phyloP scores from a whole-genome alignment of 2,329 filamentous ascomycete genomes.

The Verticillium zaregamsianum region DNA sequence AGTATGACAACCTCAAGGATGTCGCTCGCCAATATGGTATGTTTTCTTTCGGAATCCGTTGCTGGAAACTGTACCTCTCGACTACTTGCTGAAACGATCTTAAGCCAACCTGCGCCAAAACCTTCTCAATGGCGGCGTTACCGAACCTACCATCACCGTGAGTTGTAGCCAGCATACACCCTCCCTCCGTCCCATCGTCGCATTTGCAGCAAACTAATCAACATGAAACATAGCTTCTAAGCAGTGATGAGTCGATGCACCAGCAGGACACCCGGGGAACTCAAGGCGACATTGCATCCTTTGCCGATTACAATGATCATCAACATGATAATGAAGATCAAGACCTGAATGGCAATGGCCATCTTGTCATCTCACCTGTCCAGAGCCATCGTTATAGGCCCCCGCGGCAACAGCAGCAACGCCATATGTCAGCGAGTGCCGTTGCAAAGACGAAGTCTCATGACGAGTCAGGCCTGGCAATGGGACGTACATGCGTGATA shows the following conservation, averaged over 20 bases:
- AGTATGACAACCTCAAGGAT: constrained; percentile 58
- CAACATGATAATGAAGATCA: neutral
- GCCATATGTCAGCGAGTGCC: too few species aligned
- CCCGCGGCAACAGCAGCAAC: neutral
- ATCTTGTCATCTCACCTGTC: neutral
- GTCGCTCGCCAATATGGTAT: constrained; percentile 51
- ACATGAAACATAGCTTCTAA: constrained; percentile 5
- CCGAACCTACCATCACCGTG: constrained; percentile 41
- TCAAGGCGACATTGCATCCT: neutral
- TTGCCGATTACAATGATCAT: neutral
- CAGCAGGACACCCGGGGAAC: neutral
- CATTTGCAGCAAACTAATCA: neutral
- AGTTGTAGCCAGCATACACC: constrained; percentile 12
- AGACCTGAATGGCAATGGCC: neutral
- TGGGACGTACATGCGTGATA: neutral
- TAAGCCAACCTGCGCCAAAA: constrained; percentile 43
- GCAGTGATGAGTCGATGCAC: constrained; percentile 8
- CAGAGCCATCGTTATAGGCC: neutral
- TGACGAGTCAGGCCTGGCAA: neutral
- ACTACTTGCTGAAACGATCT: constrained; percentile 6
- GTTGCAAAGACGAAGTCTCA: neutral
- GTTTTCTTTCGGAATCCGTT: constrained; percentile 6
- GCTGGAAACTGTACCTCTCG: neutral
- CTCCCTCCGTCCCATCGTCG: neutral
- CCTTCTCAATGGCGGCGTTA: constrained; percentile 44